Evolutionary conservation across 345 rosid species (phyloP).

Genomic region (Erucastrum elatum): DNA sequence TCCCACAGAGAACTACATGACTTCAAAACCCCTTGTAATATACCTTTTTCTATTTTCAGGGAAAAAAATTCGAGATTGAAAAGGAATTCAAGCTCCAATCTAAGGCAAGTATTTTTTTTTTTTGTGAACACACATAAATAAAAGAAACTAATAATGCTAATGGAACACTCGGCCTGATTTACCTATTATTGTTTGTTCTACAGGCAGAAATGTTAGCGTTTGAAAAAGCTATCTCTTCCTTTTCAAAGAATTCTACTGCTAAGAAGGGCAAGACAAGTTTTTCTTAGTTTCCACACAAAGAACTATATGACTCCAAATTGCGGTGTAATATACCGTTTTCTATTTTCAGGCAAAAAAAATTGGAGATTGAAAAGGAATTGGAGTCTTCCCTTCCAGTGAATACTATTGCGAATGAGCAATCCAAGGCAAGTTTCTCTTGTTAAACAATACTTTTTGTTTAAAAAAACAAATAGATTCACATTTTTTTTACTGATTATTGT

Average conservation of each 20-base stretch:
- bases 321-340: background rate
- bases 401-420: background rate
- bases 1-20: too few species aligned
- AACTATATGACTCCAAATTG: background rate
- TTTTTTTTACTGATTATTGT: too few species aligned
- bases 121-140: too few species aligned
- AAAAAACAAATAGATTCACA: too few species aligned
- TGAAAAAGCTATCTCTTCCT: background rate
- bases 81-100: too few species aligned
- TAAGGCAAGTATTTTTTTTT: too few species aligned
- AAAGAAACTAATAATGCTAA: background rate
- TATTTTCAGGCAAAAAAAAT: background rate
- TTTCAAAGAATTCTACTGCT: background rate
- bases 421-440: too few species aligned
- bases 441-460: too few species aligned
- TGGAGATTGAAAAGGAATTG: background rate
- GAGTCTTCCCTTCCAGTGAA: background rate
- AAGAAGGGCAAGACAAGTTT: background rate
- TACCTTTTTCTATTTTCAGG: too few species aligned
- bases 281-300: background rate
- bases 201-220: background rate
- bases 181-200: background rate
- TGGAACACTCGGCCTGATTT: background rate
- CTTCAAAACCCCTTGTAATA: too few species aligned
- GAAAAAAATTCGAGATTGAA: too few species aligned